Evolutionary conservation across 768 basidiomycete species (phyloP).

Genomic region (Boletus speciosus): DNA sequence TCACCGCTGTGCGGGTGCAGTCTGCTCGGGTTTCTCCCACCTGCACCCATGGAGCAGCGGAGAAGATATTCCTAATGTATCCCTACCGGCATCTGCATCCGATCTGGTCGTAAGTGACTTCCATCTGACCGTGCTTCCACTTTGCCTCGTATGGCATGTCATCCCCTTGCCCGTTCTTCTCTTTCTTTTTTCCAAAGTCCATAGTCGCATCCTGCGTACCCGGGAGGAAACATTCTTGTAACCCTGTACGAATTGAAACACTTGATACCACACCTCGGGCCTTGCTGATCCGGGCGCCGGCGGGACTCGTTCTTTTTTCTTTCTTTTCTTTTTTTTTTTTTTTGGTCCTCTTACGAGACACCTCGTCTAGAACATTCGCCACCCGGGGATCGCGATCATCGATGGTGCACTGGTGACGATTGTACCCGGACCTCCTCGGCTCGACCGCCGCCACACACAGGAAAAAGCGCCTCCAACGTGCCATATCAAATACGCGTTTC

Average conservation of each 20-base stretch:
- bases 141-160: conserved; percentile 11
- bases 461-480: too few relatives aligned
- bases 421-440: conserved; percentile 9
- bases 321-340: not conserved
- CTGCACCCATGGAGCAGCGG: conserved; percentile 16
- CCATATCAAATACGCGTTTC: not conserved
- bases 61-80: conserved; percentile 24
- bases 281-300: conserved; percentile 11
- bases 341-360: conserved; percentile 4
- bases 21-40: conserved; percentile 20
- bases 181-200: conserved; percentile 5
- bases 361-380: not conserved
- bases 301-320: not conserved
- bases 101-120: conserved; percentile 15
- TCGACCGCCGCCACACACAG: not conserved
- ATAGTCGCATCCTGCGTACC: conserved; percentile 7
- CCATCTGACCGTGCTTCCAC: conserved; percentile 13
- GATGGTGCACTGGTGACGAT: not conserved
- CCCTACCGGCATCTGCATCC: conserved; percentile 19
- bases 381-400: conserved; percentile 8
- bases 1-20: conserved; percentile 22
- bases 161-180: conserved; percentile 4
- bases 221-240: conserved; percentile 18
- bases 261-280: conserved; percentile 7
- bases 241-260: conserved; percentile 22